phyloP scores from a whole-genome alignment of 768 basidiomycete species.

The Trametes gibbosa region DNA sequence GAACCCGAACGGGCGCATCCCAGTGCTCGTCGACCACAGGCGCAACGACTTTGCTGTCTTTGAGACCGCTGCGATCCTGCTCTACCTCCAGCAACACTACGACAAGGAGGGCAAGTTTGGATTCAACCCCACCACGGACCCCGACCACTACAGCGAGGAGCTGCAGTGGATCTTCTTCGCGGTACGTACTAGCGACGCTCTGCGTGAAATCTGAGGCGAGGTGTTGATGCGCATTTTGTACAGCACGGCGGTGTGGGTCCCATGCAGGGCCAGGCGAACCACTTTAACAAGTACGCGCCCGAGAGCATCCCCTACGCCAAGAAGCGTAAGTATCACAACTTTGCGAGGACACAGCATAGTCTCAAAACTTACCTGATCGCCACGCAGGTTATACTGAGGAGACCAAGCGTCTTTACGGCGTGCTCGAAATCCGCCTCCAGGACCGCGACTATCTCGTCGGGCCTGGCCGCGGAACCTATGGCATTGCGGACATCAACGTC shows the following conservation, averaged over 20 bases:
- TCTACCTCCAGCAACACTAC: slow-evolving; percentile 81
- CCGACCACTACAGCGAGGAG: slow-evolving; percentile 66
- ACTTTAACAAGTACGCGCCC: slow-evolving; percentile 64
- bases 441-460: slow-evolving; percentile 79
- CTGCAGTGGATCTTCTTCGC: slow-evolving; percentile 89
- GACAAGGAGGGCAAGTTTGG: slow-evolving; percentile 73
- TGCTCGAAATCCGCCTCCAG: slow-evolving; percentile 69
- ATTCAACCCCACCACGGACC: slow-evolving; percentile 51
- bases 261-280: slow-evolving; percentile 82
- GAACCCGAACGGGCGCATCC: slow-evolving; percentile 75
- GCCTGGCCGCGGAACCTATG: slow-evolving; percentile 62
- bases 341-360: not conserved
- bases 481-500: slow-evolving; percentile 71
- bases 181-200: slow-evolving; percentile 33
- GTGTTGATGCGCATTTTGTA: not conserved
- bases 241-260: slow-evolving; percentile 82
- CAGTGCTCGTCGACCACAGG: slow-evolving; percentile 58
- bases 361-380: slow-evolving; percentile 6
- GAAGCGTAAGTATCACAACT: slow-evolving; percentile 45
- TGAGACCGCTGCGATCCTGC: slow-evolving; percentile 76
- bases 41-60: slow-evolving; percentile 66
- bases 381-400: slow-evolving; percentile 71
- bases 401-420: slow-evolving; percentile 76
- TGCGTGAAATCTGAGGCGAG: not conserved
- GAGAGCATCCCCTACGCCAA: slow-evolving; percentile 70